Percentiles rank a stretch among this genome's conserved stretches.
Evolutionary conservation across 306 rosid species (phyloP).

Genomic region (Cucurbita argyrosperma): DNA sequence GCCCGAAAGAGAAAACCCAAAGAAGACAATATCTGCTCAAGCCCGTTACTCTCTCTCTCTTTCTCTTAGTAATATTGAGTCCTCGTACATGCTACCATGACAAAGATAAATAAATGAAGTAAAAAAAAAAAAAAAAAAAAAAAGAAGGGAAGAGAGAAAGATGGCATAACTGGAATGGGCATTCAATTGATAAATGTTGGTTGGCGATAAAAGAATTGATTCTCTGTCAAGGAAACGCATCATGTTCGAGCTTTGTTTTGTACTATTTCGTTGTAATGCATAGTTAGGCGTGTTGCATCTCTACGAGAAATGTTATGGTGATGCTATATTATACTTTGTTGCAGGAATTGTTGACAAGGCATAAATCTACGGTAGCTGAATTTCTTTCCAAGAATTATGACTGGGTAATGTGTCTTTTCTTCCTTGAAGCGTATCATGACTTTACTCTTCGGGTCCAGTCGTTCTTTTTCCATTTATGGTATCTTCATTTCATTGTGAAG

Average conservation of each 20-base stretch:
- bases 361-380: slow-evolving; percentile 91
- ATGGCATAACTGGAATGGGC: background rate
- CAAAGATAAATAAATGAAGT: background rate
- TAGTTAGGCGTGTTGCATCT: background rate
- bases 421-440: background rate
- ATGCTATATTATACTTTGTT: slow-evolving; percentile 10
- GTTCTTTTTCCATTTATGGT: background rate
- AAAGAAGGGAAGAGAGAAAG: background rate
- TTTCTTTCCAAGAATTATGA: slow-evolving; percentile 89
- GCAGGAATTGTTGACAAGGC: slow-evolving; percentile 97
- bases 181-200: background rate
- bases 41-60: no score
- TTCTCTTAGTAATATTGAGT: background rate
- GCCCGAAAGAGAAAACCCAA: no score
- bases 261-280: background rate
- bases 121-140: background rate
- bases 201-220: background rate
- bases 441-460: background rate
- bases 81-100: background rate
- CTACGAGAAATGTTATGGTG: background rate
- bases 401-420: slow-evolving; percentile 43
- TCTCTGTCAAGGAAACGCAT: background rate
- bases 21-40: no score
- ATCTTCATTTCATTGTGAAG: background rate
- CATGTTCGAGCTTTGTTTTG: background rate